A percentile compares a stretch with the other conserved stretches of the same genome.
phyloP scores from a whole-genome alignment of 768 basidiomycete genomes.

The Rhodocollybia butyracea region DNA sequence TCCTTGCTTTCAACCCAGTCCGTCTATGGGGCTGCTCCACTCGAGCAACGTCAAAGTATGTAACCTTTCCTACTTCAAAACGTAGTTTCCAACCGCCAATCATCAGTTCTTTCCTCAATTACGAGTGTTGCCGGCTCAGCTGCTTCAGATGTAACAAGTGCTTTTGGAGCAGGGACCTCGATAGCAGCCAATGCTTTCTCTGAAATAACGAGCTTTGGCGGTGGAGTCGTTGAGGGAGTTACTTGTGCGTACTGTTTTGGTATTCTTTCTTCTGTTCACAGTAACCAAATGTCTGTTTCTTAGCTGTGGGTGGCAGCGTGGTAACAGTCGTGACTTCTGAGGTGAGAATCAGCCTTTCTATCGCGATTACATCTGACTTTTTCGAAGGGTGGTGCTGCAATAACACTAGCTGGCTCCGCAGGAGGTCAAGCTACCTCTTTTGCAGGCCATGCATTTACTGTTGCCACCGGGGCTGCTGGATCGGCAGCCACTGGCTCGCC shows the following conservation, averaged over 20 bases:
- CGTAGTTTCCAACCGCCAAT: not conserved
- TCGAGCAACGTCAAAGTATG: conserved; percentile 44
- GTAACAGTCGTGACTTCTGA: conserved; percentile 55
- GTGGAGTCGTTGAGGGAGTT: conserved; percentile 32
- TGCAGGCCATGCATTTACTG: conserved; percentile 52
- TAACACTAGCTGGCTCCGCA: conserved; percentile 52
- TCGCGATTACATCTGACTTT: too few species aligned
- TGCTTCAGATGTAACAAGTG: conserved; percentile 16
- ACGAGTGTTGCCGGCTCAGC: conserved; percentile 13
- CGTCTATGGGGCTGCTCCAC: conserved; percentile 30
- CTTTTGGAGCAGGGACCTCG: conserved; percentile 2
- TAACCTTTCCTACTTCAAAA: not conserved
- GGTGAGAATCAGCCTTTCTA: too few species aligned
- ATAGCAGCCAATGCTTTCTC: conserved; percentile 13
- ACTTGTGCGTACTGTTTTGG: too few species aligned
- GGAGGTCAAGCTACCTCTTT: conserved; percentile 46
- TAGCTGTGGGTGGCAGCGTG: conserved; percentile 52
- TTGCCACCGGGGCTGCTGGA: conserved; percentile 38
- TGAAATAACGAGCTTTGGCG: conserved; percentile 21
- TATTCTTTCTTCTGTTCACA: too few species aligned
- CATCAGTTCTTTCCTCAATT: not conserved
- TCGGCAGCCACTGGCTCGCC: conserved; percentile 17
- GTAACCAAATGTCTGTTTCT: too few species aligned
- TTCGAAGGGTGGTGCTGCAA: conserved; percentile 55
- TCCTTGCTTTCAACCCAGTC: conserved; percentile 22